phyloP scores from a whole-genome alignment of 108 stramenopile genomes.

The Cyclostephanos tholiformis region DNA sequence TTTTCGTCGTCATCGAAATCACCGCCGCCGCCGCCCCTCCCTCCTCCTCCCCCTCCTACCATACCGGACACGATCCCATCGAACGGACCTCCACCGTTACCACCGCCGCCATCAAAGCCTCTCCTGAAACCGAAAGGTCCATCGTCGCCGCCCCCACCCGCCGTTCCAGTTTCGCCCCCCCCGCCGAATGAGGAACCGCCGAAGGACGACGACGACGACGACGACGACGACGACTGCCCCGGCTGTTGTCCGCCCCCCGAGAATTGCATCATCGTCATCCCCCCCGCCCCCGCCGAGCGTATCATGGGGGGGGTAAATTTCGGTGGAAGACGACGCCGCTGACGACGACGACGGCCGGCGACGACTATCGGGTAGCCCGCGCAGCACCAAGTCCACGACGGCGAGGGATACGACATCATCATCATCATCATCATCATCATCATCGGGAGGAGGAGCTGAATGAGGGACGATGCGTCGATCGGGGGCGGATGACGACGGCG shows the following conservation, averaged over 20 bases:
- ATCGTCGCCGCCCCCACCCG: too few relatives aligned
- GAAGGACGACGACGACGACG: background rate
- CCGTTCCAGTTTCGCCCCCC: background rate
- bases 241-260: background rate
- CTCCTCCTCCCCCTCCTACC: too few relatives aligned
- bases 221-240: background rate
- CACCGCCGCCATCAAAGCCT: too few relatives aligned
- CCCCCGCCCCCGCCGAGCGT: too few relatives aligned
- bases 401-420: too few relatives aligned
- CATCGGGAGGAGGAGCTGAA: background rate
- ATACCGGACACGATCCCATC: slow-evolving; percentile 11
- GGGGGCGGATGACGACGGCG: background rate
- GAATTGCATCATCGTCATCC: background rate
- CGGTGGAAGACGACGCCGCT: background rate
- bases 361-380: too few relatives aligned
- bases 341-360: background rate
- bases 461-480: background rate
- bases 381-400: too few relatives aligned
- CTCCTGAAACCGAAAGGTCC: too few relatives aligned
- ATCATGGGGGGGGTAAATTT: too few relatives aligned
- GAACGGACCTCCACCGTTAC: too few relatives aligned
- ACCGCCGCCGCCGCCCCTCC: background rate
- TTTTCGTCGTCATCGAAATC: background rate
- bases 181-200: background rate
- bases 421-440: too few relatives aligned